Base-by-base conservation (phyloP, 73 alveolate genomes). In the Paraurostyla sp. region DNA sequence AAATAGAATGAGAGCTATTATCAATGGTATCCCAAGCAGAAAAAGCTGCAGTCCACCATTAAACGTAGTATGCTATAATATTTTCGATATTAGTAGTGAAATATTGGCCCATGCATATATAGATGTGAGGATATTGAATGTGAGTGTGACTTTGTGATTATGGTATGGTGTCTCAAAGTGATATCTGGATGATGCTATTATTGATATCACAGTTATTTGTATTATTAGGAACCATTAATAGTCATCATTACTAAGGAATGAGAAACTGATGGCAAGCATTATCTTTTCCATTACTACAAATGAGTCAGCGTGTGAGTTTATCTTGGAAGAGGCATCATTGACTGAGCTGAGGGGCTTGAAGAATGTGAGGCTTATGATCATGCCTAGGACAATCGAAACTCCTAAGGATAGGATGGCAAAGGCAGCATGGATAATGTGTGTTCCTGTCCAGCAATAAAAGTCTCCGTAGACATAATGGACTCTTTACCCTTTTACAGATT, bases 11-110 rank as follows among this genome's bases (percentile, higher is more conserved):
- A 96, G 88, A 51, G 87, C 89, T 29, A 92, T 48, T 49, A 96
- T 85, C 81, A 96, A 87, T 0, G 97, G 96, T 16, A 95, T 88
- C 52, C 99, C 99, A 20, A 96, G 76, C 52, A 94, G 82, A 91
- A 93, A 91, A 57, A 95, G 75, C 48, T 93, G 88, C 20, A 96
- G 87, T 1, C 97, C 97, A 35, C 98, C 99, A 87, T 89, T 95
- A 83, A 94, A 96, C 11, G 89, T 49, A 0, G 98, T 68, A 32
- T 76, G 87, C 85, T 96, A 92, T 38, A 96, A 90, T 33, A 96
- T 71, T 81, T 94, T 92, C 42, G 94, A 84, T 23, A 96, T 63
- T 11, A 96, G 85, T 51, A 96, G 41, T 36, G 45, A 38, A n/a
- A 59, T 23, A 30, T 58, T 87, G 23, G 96, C 59, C 96, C 96